phyloP scores from a whole-genome alignment of 1,284 basidiomycete genomes.

The Mrakiaceae sp. region DNA sequence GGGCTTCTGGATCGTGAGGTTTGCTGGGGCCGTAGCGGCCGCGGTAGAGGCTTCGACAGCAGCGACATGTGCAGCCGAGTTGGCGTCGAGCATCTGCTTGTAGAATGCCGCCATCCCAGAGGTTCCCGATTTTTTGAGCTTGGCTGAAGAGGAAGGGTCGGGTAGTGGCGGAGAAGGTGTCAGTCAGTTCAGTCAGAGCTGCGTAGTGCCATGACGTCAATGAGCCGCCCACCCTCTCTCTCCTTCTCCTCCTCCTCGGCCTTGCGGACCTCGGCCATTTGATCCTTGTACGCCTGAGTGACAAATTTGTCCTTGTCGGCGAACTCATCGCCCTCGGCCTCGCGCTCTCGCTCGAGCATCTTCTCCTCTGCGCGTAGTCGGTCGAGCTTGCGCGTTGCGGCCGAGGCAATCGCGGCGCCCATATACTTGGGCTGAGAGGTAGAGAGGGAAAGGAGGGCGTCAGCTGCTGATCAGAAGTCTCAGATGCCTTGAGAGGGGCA shows the following conservation, averaged over 20 bases:
- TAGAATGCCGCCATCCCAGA: conserved; percentile 77
- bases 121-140: conserved; percentile 40
- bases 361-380: conserved; percentile 94
- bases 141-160: conserved; percentile 24
- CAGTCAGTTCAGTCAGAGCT: conserved; percentile 12
- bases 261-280: conserved; percentile 79
- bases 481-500: neutral
- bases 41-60: conserved; percentile 44
- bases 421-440: conserved; percentile 80
- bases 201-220: neutral
- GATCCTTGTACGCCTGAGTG: conserved; percentile 92
- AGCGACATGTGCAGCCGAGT: conserved; percentile 68
- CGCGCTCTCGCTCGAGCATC: conserved; percentile 87
- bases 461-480: neutral
- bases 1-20: conserved; percentile 29
- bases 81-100: conserved; percentile 65
- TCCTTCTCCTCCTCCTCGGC: conserved; percentile 84
- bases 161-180: neutral
- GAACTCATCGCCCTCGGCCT: conserved; percentile 87
- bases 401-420: conserved; percentile 62
- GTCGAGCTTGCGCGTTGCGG: conserved; percentile 77
- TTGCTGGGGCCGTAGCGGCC: conserved; percentile 17
- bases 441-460: conserved; percentile 19
- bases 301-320: conserved; percentile 92
- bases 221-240: conserved; percentile 56